These are phyloP conservation scores for Brassica incana DNA, from an alignment of 345 rosid species.

Conservation along the genomic window DNA sequence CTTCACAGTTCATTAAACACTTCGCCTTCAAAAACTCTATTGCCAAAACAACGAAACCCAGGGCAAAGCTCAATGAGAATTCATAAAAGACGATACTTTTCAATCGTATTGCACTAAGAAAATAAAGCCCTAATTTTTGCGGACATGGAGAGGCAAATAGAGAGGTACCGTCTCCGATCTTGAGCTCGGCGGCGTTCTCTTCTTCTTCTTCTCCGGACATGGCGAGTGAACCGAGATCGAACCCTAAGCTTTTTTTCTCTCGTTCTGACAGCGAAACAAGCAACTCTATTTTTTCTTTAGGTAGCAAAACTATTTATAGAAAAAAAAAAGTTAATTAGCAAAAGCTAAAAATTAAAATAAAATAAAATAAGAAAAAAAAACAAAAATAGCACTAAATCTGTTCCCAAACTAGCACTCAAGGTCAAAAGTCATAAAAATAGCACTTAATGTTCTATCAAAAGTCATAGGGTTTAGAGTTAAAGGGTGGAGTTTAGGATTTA, in stretches of 20 bases:
- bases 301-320: neutral
- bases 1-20: slow-evolving; percentile 71
- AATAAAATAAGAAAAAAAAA: too few relatives aligned
- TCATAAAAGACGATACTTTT: neutral
- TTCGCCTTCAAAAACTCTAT: slow-evolving; percentile 94
- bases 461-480: too few relatives aligned
- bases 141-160: neutral
- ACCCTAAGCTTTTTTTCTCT: neutral
- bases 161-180: slow-evolving; percentile 84
- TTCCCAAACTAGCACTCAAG: too few relatives aligned
- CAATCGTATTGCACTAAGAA: neutral
- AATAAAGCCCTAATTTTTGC: neutral
- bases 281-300: neutral
- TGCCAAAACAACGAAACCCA: neutral
- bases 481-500: too few relatives aligned
- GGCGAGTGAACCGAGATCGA: neutral
- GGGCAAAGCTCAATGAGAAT: neutral
- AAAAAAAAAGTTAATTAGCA: neutral
- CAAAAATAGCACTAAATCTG: too few relatives aligned
- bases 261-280: neutral
- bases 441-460: too few relatives aligned
- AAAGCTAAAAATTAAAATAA: neutral
- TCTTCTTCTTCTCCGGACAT: slow-evolving; percentile 99
- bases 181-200: slow-evolving; percentile 98
- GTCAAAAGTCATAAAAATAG: too few relatives aligned